Conservation (phyloP, 345 rosid species). For the Linum tenue region DNA sequence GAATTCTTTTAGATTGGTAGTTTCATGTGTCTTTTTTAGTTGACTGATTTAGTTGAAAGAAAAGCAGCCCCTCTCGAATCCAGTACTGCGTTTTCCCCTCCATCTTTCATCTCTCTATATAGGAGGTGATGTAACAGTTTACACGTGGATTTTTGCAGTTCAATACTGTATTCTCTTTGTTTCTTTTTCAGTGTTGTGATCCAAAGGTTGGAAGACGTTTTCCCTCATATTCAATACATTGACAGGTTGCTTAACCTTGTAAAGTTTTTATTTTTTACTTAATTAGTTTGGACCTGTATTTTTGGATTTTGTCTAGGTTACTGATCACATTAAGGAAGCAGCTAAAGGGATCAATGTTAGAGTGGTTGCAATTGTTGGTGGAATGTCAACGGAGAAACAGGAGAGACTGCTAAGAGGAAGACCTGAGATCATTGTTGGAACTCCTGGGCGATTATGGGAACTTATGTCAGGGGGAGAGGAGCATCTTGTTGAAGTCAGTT, state of each 20-base stretch:
- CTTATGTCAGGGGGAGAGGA: conserved; percentile 87
- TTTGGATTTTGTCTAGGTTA: conserved; percentile 39
- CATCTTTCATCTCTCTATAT: not conserved
- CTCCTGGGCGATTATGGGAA: conserved; percentile 98
- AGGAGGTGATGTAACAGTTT: not conserved
- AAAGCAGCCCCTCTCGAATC: not conserved
- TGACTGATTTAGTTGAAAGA: not conserved
- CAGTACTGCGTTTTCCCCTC: not conserved
- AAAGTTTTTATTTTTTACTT: not conserved
- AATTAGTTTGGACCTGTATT: not conserved
- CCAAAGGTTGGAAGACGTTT: too few relatives aligned
- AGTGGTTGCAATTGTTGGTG: conserved; percentile 90
- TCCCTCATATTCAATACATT: not conserved
- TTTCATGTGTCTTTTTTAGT: not conserved
- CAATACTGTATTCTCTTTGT: too few relatives aligned
- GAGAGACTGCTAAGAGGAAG: conserved; percentile 73
- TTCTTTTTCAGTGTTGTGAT: too few relatives aligned
- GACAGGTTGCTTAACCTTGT: not conserved
- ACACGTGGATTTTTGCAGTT: not conserved
- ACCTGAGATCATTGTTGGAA: conserved; percentile 87
- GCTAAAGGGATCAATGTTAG: conserved; percentile 49
- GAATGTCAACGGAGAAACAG: conserved; percentile 86
- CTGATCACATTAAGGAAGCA: conserved; percentile 72
- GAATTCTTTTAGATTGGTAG: not conserved
- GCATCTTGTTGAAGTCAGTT: conserved; percentile 81